phyloP scores from a whole-genome alignment of 169 alveolate species.

The Theileria orientalis region DNA sequence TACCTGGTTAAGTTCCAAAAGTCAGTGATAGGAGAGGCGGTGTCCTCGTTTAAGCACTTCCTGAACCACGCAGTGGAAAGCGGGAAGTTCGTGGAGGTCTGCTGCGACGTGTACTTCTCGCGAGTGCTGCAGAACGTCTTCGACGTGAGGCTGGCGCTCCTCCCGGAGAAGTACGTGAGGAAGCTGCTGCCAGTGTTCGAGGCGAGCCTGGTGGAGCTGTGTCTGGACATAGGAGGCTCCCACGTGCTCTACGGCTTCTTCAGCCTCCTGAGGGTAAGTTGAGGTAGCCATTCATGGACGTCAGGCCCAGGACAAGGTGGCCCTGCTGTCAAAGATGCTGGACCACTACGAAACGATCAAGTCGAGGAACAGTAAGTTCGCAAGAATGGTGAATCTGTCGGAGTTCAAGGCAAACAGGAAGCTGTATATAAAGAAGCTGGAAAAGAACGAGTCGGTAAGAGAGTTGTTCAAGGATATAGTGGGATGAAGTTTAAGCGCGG shows the following conservation, averaged over 20 bases:
- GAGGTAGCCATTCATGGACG: too few species aligned
- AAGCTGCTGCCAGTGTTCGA: slow-evolving; percentile 17
- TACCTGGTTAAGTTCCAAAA: slow-evolving; percentile 47
- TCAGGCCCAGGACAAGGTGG: slow-evolving; percentile 3
- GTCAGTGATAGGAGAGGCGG: slow-evolving; percentile 1
- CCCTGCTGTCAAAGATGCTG: slow-evolving; percentile 22
- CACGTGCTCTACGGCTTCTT: slow-evolving; percentile 26
- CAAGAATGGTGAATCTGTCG: slow-evolving; percentile 26
- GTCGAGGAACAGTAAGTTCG: slow-evolving; percentile 19
- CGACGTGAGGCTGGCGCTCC: slow-evolving; percentile 46
- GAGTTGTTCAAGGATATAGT: slow-evolving; percentile 51
- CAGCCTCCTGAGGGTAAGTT: background rate
- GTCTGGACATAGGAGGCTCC: slow-evolving; percentile 38
- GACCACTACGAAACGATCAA: slow-evolving; percentile 16
- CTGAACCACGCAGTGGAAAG: slow-evolving; percentile 19
- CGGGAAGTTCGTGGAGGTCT: background rate
- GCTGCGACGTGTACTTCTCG: slow-evolving; percentile 51
- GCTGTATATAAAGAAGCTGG: slow-evolving; percentile 25
- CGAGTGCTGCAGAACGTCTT: slow-evolving; percentile 55
- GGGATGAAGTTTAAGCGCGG: too few species aligned
- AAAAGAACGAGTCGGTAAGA: slow-evolving; percentile 34
- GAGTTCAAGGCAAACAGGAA: slow-evolving; percentile 34
- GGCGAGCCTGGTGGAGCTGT: slow-evolving; percentile 13
- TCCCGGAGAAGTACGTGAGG: slow-evolving; percentile 31
- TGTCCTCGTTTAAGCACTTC: slow-evolving; percentile 37